Percentiles rank a stretch among this genome's conserved stretches.
Evolutionary conservation across 2,329 filamentous ascomycete genomes (phyloP).

Genomic region (Podosphaera xanthii): DNA sequence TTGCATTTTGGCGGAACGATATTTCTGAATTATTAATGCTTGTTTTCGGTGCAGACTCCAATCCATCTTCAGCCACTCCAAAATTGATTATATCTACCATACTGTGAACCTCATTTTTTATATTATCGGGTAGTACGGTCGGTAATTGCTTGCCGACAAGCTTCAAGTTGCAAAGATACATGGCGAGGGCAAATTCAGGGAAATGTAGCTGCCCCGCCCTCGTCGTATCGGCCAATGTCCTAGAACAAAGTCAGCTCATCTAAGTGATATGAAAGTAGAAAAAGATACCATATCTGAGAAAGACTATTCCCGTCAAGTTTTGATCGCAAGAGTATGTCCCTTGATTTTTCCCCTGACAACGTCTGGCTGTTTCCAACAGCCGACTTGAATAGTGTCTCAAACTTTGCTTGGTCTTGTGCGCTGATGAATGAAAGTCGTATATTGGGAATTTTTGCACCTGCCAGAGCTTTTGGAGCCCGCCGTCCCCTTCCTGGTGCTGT

Average conservation of each 20-base stretch:
- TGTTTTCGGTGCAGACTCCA: constrained; percentile 26
- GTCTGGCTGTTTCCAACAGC: constrained; percentile 68
- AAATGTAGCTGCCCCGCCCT: constrained; percentile 92
- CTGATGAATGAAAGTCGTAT: constrained; percentile 93
- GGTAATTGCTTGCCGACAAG: constrained; percentile 72
- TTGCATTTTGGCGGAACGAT: constrained; percentile 28
- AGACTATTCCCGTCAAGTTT: constrained; percentile 70
- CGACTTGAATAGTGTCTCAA: constrained; percentile 93
- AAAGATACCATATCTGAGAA: constrained; percentile 71
- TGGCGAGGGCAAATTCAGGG: constrained; percentile 87
- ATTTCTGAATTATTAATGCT: constrained; percentile 44
- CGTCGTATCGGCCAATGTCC: constrained; percentile 84
- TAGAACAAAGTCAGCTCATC: constrained; percentile 16
- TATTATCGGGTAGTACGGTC: constrained; percentile 49
- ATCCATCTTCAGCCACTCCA: constrained; percentile 53
- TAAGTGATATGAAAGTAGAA: not conserved
- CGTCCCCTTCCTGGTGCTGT: constrained; percentile 22
- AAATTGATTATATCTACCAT: constrained; percentile 99
- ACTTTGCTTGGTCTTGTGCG: constrained; percentile 81
- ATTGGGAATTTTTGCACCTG: constrained; percentile 63
- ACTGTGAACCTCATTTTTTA: constrained; percentile 92
- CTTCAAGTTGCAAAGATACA: constrained; percentile 94
- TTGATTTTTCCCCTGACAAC: constrained; percentile 79
- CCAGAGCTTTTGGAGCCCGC: constrained; percentile 28
- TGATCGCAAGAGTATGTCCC: constrained; percentile 70